These are phyloP conservation scores for Fraxinus americana DNA, from an alignment of 257 asterid species.

Conservation along the genomic window DNA sequence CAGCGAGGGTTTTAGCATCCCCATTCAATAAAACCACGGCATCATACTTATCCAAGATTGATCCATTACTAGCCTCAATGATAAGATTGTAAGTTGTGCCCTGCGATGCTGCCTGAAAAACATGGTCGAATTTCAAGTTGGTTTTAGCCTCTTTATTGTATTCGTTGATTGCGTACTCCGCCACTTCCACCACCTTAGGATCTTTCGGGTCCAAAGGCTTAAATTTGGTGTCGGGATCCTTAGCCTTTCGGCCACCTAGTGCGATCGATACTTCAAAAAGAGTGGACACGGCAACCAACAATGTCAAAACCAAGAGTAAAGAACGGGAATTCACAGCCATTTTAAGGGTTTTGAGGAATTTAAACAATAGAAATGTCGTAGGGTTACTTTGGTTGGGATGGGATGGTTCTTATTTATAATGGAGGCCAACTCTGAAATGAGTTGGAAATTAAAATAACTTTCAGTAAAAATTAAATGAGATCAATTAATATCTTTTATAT, in stretches of 20 bases:
- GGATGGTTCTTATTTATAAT: not conserved
- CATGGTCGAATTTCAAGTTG: not conserved
- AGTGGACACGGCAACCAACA: slow-evolving; percentile 5
- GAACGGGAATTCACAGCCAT: not conserved
- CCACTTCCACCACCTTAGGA: slow-evolving; percentile 11
- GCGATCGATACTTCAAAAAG: slow-evolving; percentile 16
- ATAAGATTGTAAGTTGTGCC: not conserved
- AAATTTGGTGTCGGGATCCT: not conserved
- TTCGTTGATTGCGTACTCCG: slow-evolving; percentile 8
- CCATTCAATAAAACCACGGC: not conserved
- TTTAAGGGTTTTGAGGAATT: no score
- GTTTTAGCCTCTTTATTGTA: slow-evolving; percentile 9
- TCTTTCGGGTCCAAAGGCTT: not conserved
- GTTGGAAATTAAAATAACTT: no score
- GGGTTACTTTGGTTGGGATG: not conserved
- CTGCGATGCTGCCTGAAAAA: not conserved
- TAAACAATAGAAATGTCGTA: not conserved
- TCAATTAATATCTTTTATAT: no score
- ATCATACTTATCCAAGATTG: not conserved
- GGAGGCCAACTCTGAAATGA: not conserved
- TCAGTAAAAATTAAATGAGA: not conserved
- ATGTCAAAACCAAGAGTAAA: not conserved
- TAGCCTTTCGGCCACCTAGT: slow-evolving; percentile 16
- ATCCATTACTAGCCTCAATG: not conserved
- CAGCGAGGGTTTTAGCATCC: not conserved